A percentile compares a stretch with the other conserved stretches of the same genome.
phyloP scores from a whole-genome alignment of 805 yeast genomes.

The Torulaspora indica region DNA sequence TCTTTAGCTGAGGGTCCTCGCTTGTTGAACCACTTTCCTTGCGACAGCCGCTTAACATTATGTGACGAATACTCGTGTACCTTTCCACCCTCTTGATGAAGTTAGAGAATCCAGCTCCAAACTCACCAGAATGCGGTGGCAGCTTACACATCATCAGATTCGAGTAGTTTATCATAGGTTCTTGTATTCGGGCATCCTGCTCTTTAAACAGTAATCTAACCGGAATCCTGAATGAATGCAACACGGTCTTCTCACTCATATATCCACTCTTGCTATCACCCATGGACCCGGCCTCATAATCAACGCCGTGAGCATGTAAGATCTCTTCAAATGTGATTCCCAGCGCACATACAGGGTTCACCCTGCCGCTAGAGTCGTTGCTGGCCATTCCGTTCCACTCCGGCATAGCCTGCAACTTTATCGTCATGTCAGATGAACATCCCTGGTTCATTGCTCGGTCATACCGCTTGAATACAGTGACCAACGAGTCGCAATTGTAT shows the following conservation, averaged over 20 bases:
- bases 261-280: conserved; percentile 6
- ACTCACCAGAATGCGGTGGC: conserved; percentile 33
- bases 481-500: conserved; percentile 31
- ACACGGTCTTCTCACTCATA: conserved; percentile 38
- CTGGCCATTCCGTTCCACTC: conserved; percentile 25
- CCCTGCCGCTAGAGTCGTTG: conserved; percentile 7
- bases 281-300: conserved; percentile 3
- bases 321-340: conserved; percentile 33
- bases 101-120: conserved; percentile 43
- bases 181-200: conserved; percentile 50
- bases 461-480: conserved; percentile 31
- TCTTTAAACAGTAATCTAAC: conserved; percentile 55
- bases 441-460: conserved; percentile 32
- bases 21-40: conserved; percentile 10
- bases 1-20: conserved; percentile 18
- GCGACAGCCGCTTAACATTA: conserved; percentile 44
- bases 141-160: conserved; percentile 51
- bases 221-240: conserved; percentile 67
- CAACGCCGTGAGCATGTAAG: conserved; percentile 16
- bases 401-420: conserved; percentile 28
- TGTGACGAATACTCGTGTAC: conserved; percentile 49
- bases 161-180: conserved; percentile 57
- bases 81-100: conserved; percentile 62
- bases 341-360: conserved; percentile 28
- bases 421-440: conserved; percentile 26